Evolutionary conservation across 805 yeast genomes (phyloP), one percentile per base, ranked within the genome.

Genomic region (Saccharomycopsis sp.): DNA sequence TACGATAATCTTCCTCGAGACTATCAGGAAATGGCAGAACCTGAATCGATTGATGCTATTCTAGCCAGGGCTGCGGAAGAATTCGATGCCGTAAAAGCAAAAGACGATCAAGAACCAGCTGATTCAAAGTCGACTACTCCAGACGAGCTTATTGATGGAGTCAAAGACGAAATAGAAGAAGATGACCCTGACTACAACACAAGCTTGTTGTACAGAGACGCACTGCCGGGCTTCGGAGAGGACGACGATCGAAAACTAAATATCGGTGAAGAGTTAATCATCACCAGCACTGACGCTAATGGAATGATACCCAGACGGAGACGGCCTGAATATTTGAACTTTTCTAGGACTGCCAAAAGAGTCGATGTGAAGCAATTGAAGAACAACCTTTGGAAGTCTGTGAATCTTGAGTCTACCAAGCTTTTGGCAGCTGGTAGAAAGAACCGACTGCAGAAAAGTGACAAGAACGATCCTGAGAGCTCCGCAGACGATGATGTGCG

Each of bases 341-440:
- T 81, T 66, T 84, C 96, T 1, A 77, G 84, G 52, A 80, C 82
- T 7, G 89, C 96, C 2, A 90, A 89, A 68, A 80, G 82, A 61
- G 94, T 91, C 34, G 91, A 90, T 66, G 87, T 91, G 37, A 80
- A 82, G 62, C 72, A 75, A 23, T 74, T 90, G 55, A 90, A 91
- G 72, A 85, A 84, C 56, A 88, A 87, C 64, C 65, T 90, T 46
- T 90, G 96, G 96, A 75, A 75, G 34, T 76, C 80, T 1, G 73
- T 84, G 3, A 74, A 72, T 20, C 66, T 64, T 40, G 68, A 64
- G 16, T 57, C 62, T 7, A 54, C 55, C 67, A 71, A 47, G 76
- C 75, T 55, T 66, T 73, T 59, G 7, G 64, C 66, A 16, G 71
- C 68, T 47, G 66, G 70, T 47, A 71, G 12, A 29, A 29, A 69